phyloP scores from a whole-genome alignment of 2,329 filamentous ascomycete genomes.

The Thelonectria blattea region DNA sequence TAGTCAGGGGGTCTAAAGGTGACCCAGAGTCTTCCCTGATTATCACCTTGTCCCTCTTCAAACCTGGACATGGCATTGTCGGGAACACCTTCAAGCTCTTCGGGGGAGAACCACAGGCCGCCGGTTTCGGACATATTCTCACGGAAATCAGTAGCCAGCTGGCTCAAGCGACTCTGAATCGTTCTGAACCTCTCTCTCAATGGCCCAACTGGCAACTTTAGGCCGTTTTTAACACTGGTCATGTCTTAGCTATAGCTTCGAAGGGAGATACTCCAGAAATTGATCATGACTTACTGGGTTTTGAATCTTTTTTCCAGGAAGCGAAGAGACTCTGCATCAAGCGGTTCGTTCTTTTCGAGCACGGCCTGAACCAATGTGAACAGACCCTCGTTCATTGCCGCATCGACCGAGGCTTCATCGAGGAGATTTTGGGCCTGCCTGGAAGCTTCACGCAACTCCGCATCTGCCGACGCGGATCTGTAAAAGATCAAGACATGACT shows the following conservation, averaged over 20 bases:
- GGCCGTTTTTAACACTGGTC: not conserved
- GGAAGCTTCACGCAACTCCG: not conserved
- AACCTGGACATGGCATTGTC: not conserved
- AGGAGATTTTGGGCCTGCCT: not conserved
- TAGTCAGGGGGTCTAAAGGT: not conserved
- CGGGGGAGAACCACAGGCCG: not conserved
- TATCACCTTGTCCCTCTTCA: not conserved
- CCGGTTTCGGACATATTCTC: not conserved
- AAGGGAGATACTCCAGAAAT: not conserved
- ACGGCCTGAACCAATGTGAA: slow-evolving; percentile 3
- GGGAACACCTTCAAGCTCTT: not conserved
- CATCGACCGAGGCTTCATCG: not conserved
- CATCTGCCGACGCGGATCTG: not conserved
- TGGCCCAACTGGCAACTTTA: not conserved
- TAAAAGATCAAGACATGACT: not conserved
- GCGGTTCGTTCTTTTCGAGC: not conserved
- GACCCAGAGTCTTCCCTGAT: not conserved
- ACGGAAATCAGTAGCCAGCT: not conserved
- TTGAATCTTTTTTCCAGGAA: not conserved
- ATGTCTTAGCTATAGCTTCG: not conserved
- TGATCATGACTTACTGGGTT: not conserved
- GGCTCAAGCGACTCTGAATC: not conserved
- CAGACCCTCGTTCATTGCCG: not conserved
- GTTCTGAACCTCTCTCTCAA: not conserved
- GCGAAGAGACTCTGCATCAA: not conserved